Percentiles rank a stretch among this genome's conserved stretches.
These are phyloP conservation scores for Domatiomyces globalis DNA, from an alignment of 2,329 filamentous ascomycete species.

Conservation along the genomic window DNA sequence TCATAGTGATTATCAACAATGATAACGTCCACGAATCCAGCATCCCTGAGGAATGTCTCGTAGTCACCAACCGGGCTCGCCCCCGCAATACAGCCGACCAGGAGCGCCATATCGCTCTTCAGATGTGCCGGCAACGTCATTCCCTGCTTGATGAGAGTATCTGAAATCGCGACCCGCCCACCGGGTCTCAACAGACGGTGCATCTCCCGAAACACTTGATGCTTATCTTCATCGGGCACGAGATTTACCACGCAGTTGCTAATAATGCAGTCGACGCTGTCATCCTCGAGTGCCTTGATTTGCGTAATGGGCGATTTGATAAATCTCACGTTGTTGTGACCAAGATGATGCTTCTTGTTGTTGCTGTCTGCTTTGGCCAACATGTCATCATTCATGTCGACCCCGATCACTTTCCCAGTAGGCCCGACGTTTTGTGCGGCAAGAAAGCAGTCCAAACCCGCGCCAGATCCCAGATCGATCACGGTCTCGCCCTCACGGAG, in stretches of 20 bases:
- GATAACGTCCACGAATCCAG: slow-evolving; percentile 37
- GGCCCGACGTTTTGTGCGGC: slow-evolving; percentile 38
- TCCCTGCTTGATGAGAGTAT: slow-evolving; percentile 37
- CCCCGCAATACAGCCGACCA: slow-evolving; percentile 48
- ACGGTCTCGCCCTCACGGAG: slow-evolving; percentile 42
- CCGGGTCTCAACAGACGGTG: slow-evolving; percentile 42
- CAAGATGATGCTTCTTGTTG: slow-evolving; percentile 22
- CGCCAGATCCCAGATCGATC: slow-evolving; percentile 44
- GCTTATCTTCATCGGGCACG: slow-evolving; percentile 40
- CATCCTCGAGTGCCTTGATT: slow-evolving; percentile 29
- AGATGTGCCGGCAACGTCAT: slow-evolving; percentile 33
- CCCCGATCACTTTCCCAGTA: slow-evolving; percentile 38
- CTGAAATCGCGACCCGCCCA: slow-evolving; percentile 45
- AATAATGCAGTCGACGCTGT: slow-evolving; percentile 42
- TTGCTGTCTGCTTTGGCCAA: slow-evolving; percentile 37
- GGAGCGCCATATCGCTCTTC: slow-evolving; percentile 37
- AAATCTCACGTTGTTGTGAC: slow-evolving; percentile 36
- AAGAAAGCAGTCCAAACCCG: slow-evolving; percentile 45
- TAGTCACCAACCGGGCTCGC: slow-evolving; percentile 41
- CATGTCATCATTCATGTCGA: slow-evolving; percentile 51
- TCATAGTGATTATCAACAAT: slow-evolving; percentile 35
- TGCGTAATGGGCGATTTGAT: slow-evolving; percentile 38
- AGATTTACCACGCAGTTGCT: slow-evolving; percentile 52
- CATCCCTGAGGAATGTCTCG: slow-evolving; percentile 35
- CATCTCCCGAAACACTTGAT: slow-evolving; percentile 43